Evolutionary conservation across 352 stramenopile genomes (phyloP).

Genomic region (Phytophthora lateralis): DNA sequence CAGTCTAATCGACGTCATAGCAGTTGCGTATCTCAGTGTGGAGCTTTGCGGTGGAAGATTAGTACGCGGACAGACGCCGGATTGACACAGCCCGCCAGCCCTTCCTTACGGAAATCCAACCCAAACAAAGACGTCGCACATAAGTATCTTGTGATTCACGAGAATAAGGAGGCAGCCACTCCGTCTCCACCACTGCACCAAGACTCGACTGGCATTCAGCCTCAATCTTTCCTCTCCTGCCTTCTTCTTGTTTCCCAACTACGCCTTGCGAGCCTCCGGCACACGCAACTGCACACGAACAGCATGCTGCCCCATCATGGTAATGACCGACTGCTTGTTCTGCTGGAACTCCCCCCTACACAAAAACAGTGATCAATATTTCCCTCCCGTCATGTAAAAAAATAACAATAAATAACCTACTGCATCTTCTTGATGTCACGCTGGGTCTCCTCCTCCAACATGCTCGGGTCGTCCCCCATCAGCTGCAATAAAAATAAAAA

Average conservation of each 20-base stretch:
- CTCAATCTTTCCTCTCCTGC: neutral
- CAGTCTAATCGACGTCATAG: too few species aligned
- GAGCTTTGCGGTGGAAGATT: too few species aligned
- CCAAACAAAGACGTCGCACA: constrained; percentile 1
- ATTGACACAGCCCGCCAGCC: neutral
- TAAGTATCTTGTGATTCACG: constrained; percentile 27
- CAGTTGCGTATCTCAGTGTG: too few species aligned
- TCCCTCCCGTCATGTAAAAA: neutral
- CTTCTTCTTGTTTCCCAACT: constrained; percentile 3
- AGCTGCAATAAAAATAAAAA: constrained; percentile 42
- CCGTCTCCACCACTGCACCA: neutral
- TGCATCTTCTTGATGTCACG: constrained; percentile 85
- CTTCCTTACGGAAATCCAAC: neutral
- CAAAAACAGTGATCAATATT: constrained; percentile 8
- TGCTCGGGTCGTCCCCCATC: constrained; percentile 79
- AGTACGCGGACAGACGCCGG: too few species aligned
- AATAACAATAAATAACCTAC: constrained; percentile 35
- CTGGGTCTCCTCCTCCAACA: constrained; percentile 79
- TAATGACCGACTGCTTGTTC: constrained; percentile 75
- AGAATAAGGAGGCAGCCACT: constrained; percentile 12
- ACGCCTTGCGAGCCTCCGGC: constrained; percentile 70
- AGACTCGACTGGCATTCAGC: constrained; percentile 1
- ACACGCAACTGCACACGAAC: constrained; percentile 71
- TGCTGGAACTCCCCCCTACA: constrained; percentile 59
- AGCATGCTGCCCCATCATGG: constrained; percentile 79